Percentiles rank a stretch among this genome's conserved stretches.
Evolutionary conservation across 345 rosid genomes (phyloP).

Genomic region (Salix koriyanagi): DNA sequence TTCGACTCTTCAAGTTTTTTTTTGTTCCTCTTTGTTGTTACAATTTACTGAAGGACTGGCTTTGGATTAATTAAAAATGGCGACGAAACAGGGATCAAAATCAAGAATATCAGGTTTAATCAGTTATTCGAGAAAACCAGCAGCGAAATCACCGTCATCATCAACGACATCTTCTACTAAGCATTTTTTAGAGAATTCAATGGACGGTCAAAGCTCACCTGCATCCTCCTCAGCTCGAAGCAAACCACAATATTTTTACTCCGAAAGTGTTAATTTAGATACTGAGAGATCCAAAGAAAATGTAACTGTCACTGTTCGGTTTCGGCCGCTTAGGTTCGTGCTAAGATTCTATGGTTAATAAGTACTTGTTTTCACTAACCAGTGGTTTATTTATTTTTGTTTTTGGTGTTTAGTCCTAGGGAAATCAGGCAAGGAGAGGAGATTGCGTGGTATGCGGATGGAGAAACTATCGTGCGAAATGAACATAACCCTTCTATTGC

Average conservation of each 20-base stretch:
- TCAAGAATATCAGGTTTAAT: conserved; percentile 45
- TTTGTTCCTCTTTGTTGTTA: background rate
- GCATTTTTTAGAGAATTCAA: conserved; percentile 64
- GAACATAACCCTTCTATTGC: conserved; percentile 84
- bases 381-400: too few species aligned
- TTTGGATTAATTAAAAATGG: conserved; percentile 37
- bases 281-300: conserved; percentile 71
- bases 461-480: conserved; percentile 81
- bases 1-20: background rate
- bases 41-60: background rate
- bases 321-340: conserved; percentile 86
- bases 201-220: conserved; percentile 91
- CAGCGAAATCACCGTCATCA: conserved; percentile 73
- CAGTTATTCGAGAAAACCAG: conserved; percentile 29
- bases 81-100: conserved; percentile 61
- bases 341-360: too few species aligned
- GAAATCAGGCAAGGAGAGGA: conserved; percentile 97
- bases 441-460: conserved; percentile 98
- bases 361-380: background rate
- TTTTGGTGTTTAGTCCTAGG: conserved; percentile 59
- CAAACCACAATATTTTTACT: conserved; percentile 65
- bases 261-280: conserved; percentile 42
- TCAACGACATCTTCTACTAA: conserved; percentile 91
- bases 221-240: conserved; percentile 90
- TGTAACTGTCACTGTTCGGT: conserved; percentile 90